These are phyloP conservation scores for Claviceps pazoutovae DNA, from an alignment of 2,329 filamentous ascomycete genomes.

Conservation along the genomic window DNA sequence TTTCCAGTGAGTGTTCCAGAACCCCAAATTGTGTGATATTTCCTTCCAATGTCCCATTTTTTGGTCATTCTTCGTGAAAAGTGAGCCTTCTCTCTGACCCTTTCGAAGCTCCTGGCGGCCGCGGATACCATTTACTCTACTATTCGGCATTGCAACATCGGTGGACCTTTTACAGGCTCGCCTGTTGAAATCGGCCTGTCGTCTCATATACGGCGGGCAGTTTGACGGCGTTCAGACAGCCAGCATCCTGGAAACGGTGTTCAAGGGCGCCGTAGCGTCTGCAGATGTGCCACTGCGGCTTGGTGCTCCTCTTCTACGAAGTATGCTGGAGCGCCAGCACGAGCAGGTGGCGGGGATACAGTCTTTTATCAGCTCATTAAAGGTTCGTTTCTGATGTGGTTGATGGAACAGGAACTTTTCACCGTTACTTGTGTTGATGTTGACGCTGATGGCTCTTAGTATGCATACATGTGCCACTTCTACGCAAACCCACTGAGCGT, in stretches of 20 bases:
- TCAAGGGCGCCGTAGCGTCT: slow-evolving; percentile 49
- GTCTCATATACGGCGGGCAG: slow-evolving; percentile 52
- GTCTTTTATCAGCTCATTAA: slow-evolving; percentile 54
- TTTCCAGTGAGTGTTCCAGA: slow-evolving; percentile 39
- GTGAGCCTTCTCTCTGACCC: slow-evolving; percentile 14
- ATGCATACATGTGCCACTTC: slow-evolving; percentile 76
- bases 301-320: slow-evolving; percentile 47
- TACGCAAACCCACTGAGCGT: slow-evolving; percentile 64
- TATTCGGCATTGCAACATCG: slow-evolving; percentile 72
- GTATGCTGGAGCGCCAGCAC: slow-evolving; percentile 56
- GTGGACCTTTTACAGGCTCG: slow-evolving; percentile 67
- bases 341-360: slow-evolving; percentile 68
- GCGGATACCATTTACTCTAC: slow-evolving; percentile 60
- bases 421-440: not conserved
- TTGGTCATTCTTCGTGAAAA: not conserved
- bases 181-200: slow-evolving; percentile 53
- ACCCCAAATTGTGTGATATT: too few relatives aligned
- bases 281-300: slow-evolving; percentile 43
- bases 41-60: too few relatives aligned
- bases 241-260: slow-evolving; percentile 58
- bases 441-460: slow-evolving; percentile 30
- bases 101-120: slow-evolving; percentile 46
- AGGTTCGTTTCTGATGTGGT: slow-evolving; percentile 28
- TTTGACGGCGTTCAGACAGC: slow-evolving; percentile 66
- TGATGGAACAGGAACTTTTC: too few relatives aligned